Conservation (phyloP, 306 rosid species). For the Malus fusca region DNA sequence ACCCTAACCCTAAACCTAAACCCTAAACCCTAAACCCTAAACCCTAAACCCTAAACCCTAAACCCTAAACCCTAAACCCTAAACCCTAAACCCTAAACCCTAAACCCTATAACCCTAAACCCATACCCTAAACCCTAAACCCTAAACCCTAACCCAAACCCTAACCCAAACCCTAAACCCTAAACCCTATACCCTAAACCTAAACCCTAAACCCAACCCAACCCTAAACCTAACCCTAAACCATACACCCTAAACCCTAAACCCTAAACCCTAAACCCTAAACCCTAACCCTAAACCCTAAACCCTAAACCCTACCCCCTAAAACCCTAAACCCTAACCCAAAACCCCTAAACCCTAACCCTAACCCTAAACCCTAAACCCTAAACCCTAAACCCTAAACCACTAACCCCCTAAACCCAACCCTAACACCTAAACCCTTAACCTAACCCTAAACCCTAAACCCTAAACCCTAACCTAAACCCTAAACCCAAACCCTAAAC, state of each 20-base stretch:
- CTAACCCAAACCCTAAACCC: not conserved
- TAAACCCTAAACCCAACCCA: not conserved
- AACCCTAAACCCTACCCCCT: not conserved
- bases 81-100: not conserved
- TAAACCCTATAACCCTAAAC: not conserved
- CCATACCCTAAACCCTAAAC: not conserved
- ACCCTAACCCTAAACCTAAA: no score
- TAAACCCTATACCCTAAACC: not conserved
- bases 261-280: not conserved
- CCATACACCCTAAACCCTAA: not conserved
- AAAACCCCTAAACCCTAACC: not conserved
- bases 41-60: not conserved
- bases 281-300: not conserved
- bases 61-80: not conserved
- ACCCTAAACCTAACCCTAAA: not conserved
- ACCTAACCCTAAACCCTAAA: not conserved
- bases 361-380: not conserved
- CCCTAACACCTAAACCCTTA: slow-evolving; percentile 6
- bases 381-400: not conserved
- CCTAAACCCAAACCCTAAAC: not conserved
- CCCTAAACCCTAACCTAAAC: not conserved
- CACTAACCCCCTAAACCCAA: not conserved
- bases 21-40: not conserved
- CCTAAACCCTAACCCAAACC: not conserved
- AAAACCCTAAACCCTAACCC: not conserved